Conservation (phyloP, 2,329 filamentous ascomycete genomes). For the Aspergillus calidoustus region DNA sequence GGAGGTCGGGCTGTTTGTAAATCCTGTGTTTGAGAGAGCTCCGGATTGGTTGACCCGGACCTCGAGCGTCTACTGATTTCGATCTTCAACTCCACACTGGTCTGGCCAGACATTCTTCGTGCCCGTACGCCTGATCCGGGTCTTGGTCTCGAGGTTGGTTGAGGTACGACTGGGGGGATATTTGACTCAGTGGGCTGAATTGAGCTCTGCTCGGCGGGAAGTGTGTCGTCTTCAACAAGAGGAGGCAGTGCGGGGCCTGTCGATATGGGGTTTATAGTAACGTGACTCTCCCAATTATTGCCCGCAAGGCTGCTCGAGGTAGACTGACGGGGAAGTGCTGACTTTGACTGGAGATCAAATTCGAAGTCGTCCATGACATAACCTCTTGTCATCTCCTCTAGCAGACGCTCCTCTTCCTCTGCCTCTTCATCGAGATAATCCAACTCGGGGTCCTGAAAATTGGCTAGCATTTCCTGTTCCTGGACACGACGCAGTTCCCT, state of each 20-base stretch:
- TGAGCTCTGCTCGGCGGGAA: conserved; percentile 39
- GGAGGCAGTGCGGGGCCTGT: conserved; percentile 71
- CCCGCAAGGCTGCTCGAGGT: conserved; percentile 80
- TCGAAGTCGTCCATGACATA: conserved; percentile 84
- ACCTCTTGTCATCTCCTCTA: conserved; percentile 87
- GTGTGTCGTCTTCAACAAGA: conserved; percentile 66
- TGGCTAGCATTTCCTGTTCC: conserved; percentile 31
- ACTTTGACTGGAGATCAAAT: conserved; percentile 70
- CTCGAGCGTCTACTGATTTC: conserved; percentile 64
- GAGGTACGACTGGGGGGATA: conserved; percentile 4
- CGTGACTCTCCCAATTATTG: conserved; percentile 80
- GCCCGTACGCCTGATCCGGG: conserved; percentile 64
- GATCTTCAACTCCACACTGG: conserved; percentile 83
- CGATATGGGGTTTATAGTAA: conserved; percentile 72
- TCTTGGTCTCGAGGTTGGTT: conserved; percentile 9
- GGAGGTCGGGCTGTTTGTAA: conserved; percentile 29
- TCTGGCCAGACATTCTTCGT: conserved; percentile 79
- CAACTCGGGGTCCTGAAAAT: conserved; percentile 34
- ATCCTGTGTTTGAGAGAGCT: conserved; percentile 34
- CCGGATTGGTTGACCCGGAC: conserved; percentile 29
- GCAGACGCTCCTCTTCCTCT: conserved; percentile 73
- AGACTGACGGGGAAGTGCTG: conserved; percentile 74
- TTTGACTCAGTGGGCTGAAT: conserved; percentile 49
- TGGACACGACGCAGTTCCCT: conserved; percentile 58
- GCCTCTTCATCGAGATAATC: conserved; percentile 65